Evolutionary conservation across 2,329 filamentous ascomycete genomes (phyloP).

Genomic region (Botrytis sinoallii): DNA sequence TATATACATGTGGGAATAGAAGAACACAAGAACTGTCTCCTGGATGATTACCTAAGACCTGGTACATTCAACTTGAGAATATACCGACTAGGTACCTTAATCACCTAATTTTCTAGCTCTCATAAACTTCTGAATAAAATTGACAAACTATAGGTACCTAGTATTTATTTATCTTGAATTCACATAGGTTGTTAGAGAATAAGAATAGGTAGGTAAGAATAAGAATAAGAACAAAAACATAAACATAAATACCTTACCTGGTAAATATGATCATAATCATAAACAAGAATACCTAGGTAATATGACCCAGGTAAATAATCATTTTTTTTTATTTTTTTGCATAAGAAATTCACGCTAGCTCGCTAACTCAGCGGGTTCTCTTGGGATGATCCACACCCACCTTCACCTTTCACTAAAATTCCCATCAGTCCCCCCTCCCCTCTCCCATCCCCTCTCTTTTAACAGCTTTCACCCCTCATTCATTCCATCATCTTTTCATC

Average conservation of each 20-base stretch:
- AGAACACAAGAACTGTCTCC: background rate
- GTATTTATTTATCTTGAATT: no score
- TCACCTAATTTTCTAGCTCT: background rate
- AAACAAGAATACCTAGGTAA: background rate
- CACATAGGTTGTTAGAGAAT: no score
- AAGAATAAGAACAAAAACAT: no score
- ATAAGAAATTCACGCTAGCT: background rate
- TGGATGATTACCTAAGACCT: no score
- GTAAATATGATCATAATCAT: background rate
- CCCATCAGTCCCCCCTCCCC: constrained; percentile 25
- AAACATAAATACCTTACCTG: background rate
- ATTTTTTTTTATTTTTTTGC: background rate
- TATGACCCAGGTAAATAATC: no score
- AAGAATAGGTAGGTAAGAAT: no score
- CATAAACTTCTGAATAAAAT: no score
- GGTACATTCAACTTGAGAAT: background rate
- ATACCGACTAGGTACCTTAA: background rate
- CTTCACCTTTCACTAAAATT: constrained; percentile 16
- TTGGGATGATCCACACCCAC: background rate
- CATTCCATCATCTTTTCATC: constrained; percentile 31
- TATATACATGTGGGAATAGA: background rate
- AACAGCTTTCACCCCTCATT: constrained; percentile 26
- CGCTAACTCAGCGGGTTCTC: constrained; percentile 7
- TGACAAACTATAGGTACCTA: no score
- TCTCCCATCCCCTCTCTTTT: constrained; percentile 30